These are phyloP conservation scores for Erodium chrysanthum DNA, from an alignment of 441 rosid species.

Conservation along the genomic window DNA sequence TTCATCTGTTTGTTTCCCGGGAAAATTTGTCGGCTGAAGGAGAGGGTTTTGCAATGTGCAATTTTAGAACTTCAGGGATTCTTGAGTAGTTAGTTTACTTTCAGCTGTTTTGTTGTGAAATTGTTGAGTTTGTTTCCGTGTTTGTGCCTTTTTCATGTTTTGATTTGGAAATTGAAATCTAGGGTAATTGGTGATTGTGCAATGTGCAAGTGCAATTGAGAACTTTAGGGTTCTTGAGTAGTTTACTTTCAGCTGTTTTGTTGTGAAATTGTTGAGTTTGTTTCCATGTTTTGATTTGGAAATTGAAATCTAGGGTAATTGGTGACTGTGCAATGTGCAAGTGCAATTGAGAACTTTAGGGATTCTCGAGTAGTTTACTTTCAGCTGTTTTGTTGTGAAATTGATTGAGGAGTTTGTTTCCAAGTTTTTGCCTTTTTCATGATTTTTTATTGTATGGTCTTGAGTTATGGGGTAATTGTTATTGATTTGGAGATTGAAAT, in stretches of 20 bases:
- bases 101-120: background rate
- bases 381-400: background rate
- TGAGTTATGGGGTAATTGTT: background rate
- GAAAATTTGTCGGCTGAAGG: background rate
- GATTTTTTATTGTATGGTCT: background rate
- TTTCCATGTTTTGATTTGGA: background rate
- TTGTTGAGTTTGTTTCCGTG: background rate
- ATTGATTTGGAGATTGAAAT: slow-evolving; percentile 2
- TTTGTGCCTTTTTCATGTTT: background rate
- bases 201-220: background rate
- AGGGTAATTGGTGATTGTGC: slow-evolving; percentile 3
- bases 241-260: background rate
- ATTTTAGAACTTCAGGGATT: background rate
- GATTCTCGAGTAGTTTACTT: background rate
- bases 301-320: background rate
- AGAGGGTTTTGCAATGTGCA: background rate
- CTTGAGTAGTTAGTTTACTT: background rate
- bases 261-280: background rate
- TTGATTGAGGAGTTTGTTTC: background rate
- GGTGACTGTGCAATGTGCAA: too few relatives aligned
- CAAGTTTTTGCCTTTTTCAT: background rate
- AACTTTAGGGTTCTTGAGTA: background rate
- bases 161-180: slow-evolving; percentile 4
- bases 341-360: background rate
- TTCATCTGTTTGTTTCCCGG: background rate